Evolutionary conservation across 371 early-diverging fungal genomes (phyloP), one percentile per base, ranked within the genome.

Genomic region (Mucor sp.): DNA sequence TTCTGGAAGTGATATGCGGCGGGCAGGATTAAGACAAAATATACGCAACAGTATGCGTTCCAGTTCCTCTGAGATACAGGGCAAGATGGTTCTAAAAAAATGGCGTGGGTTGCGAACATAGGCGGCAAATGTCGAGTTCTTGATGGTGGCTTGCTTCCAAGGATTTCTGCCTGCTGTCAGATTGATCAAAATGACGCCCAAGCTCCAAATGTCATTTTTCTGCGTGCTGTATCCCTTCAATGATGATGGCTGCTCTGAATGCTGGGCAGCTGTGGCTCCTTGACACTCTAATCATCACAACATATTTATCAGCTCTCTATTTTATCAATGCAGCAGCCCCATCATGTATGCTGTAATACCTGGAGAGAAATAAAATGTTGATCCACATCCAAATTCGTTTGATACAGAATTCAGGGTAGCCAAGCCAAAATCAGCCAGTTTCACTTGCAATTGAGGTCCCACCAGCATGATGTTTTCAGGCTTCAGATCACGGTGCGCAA

Each of bases 281-380:
- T 90, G 90, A 65, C 91, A 90, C 71, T 96, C 97, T 85, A 76
- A 30, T 30, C 4, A 53, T 58, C 44, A 55, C n/a, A n/a, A n/a
- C n/a, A n/a, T n/a, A n/a, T n/a, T n/a, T n/a, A n/a, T n/a, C n/a
- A n/a, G n/a, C n/a, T n/a, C n/a, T 50, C 19, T 11, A 50, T 41
- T 50, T 50, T 50, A 50, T 23, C 50, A 21, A 21, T 48, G 48
- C 21, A 23, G n/a, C n/a, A n/a, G n/a, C n/a, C n/a, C n/a, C 48
- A 48, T 48, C 9, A 23, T 23, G 21, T 7, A 50, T 50, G 50
- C 23, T 62, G 14, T 33, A 19, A 65, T 83, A 88, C 88, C 88
- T 69, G 97, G 98, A 14, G 95, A 93, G 86, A 97, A 92, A 77
- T 97, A 97, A 72, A 92, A 91, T 2, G 91, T 90, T n/a, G 92